Base-by-base conservation (phyloP, 2,329 filamentous ascomycete species). In the Colletotrichum sp. region DNA sequence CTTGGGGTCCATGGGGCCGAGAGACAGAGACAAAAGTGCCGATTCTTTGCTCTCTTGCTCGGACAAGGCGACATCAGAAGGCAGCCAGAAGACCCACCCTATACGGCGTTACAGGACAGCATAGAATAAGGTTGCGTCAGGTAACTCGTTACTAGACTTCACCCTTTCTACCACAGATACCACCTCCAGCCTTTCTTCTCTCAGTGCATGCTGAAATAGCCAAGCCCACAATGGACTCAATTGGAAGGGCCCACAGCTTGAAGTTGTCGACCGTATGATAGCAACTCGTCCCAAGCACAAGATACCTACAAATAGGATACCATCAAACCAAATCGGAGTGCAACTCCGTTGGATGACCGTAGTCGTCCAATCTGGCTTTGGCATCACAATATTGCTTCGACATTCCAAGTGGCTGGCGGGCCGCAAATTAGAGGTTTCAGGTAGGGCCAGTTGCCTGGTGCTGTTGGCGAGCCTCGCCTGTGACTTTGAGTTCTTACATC, bases 361-460 rank as follows among this genome's bases (percentile, higher is more conserved):
- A 18, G n/a, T 24, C 36, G 57, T 60, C 32, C 13, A 24, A 55
- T 39, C 34, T 44, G 36, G 39, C 34, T 65, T 34, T 30, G 6
- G n/a, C 39, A n/a, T 9, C 52, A 55, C 34, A 34, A 60, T 49
- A 34, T 39, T 28, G 57, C 34, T 44, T 59, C 18, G 26, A 30
- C 21, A 66, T 75, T 66, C 68, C 72, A 75, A 30, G n/a, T 26
- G 26, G 30, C 26, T n/a, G 67, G 67, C 62, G 59, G 34, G 62
- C 49, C 60, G 67, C 62, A 55, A 57, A 28, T 15, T 52, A 16
- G 44, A 28, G 30, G 72, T 75, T 71, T 75, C 72, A 75, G 60
- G 72, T n/a, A 16, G 44, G 68, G 13, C 34, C 52, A 49, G 67
- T 28, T 71, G 68, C 72, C 60, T 75, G 32, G 36, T 49, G 30